Percentiles rank a stretch among this genome's conserved stretches.
Evolutionary conservation across 2,329 filamentous ascomycete species (phyloP).

Genomic region (Lecanoromycetidae sp.): DNA sequence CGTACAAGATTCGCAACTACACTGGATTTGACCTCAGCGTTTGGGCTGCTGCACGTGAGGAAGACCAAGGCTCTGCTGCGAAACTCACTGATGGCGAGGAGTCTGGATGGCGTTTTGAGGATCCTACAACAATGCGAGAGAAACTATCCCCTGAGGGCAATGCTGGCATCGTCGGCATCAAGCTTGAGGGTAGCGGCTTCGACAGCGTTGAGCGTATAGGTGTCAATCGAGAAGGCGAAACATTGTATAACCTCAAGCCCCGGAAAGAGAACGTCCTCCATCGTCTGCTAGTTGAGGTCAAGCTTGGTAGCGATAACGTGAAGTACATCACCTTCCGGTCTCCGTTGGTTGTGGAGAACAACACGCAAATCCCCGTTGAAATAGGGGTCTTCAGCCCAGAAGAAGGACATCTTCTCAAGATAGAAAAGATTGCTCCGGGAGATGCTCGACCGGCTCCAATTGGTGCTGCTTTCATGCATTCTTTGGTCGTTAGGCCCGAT

Average conservation of each 20-base stretch:
- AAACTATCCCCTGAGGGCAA: slow-evolving; percentile 74
- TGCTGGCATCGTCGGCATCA: slow-evolving; percentile 66
- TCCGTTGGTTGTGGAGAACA: slow-evolving; percentile 83
- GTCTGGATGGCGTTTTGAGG: slow-evolving; percentile 90
- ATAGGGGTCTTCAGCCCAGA: slow-evolving; percentile 79
- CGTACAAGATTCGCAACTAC: slow-evolving; percentile 88
- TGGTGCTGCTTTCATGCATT: slow-evolving; percentile 82
- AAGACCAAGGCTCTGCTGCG: slow-evolving; percentile 53
- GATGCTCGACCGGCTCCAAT: slow-evolving; percentile 83
- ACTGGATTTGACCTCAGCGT: slow-evolving; percentile 84
- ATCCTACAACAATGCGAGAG: slow-evolving; percentile 92
- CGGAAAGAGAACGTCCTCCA: slow-evolving; percentile 77
- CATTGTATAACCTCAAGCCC: slow-evolving; percentile 76
- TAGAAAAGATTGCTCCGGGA: slow-evolving; percentile 91
- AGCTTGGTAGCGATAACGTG: slow-evolving; percentile 83
- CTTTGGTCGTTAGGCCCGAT: slow-evolving; percentile 75
- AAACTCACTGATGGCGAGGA: slow-evolving; percentile 82
- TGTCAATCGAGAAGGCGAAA: slow-evolving; percentile 88
- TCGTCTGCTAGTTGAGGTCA: slow-evolving; percentile 82
- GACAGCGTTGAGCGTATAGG: slow-evolving; percentile 79
- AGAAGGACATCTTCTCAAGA: slow-evolving; percentile 84
- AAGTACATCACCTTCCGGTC: slow-evolving; percentile 96
- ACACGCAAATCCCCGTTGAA: slow-evolving; percentile 91
- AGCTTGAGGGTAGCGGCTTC: slow-evolving; percentile 86
- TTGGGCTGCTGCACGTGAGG: slow-evolving; percentile 64